Evolutionary conservation across 345 rosid species (phyloP).

Genomic region (Eucalyptus sideroxylon): DNA sequence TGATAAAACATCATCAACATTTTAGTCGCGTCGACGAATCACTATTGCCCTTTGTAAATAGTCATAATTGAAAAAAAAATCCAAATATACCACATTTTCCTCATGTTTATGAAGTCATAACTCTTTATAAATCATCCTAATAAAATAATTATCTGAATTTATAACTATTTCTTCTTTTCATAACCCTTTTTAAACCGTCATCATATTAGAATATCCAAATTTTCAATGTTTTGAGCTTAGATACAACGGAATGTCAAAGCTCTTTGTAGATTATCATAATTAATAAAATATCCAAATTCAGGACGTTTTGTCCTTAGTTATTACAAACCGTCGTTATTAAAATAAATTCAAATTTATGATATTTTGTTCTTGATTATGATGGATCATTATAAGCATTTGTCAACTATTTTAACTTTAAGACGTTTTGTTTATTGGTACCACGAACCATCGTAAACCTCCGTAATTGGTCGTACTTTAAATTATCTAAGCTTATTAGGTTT

Average conservation of each 20-base stretch:
- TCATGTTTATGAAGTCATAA: not conserved
- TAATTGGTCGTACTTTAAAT: not conserved
- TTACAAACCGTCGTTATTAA: not conserved
- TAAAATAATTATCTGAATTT: too few species aligned
- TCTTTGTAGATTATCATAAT: not conserved
- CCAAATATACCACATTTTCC: not conserved
- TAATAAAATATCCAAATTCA: too few species aligned
- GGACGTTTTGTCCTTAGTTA: not conserved
- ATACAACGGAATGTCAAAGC: not conserved
- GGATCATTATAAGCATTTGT: not conserved
- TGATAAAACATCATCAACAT: too few species aligned
- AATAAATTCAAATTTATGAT: too few species aligned
- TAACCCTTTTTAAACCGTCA: too few species aligned
- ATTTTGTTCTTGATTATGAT: not conserved
- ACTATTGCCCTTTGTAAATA: too few species aligned
- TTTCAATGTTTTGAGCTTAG: not conserved
- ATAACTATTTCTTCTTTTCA: not conserved
- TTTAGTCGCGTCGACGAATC: too few species aligned
- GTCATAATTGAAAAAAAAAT: too few species aligned
- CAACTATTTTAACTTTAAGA: too few species aligned
- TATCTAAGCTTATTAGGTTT: not conserved
- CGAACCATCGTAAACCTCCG: not conserved
- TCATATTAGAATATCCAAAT: too few species aligned
- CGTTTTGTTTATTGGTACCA: not conserved
- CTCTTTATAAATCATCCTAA: not conserved